Conservation (phyloP, 257 asterid species). For the Solanum chilense region DNA sequence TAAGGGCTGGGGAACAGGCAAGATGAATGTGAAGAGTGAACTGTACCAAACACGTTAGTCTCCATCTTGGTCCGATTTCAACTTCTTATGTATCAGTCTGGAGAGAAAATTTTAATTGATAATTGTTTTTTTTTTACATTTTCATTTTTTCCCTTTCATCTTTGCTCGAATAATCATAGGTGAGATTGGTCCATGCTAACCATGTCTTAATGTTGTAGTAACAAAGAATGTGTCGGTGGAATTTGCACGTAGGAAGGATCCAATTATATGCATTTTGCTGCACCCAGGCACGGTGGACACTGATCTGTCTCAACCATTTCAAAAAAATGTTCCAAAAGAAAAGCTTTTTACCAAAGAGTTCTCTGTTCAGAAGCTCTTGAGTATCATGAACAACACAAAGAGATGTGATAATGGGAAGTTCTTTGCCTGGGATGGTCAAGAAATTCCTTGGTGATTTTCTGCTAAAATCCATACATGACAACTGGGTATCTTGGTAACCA, state of each 20-base stretch:
- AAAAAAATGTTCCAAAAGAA: slow-evolving; percentile 58
- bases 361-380: slow-evolving; percentile 62
- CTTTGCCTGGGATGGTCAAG: slow-evolving; percentile 93
- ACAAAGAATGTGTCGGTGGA: slow-evolving; percentile 64
- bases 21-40: background rate
- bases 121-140: background rate
- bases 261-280: slow-evolving; percentile 66
- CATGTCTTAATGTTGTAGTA: slow-evolving; percentile 33
- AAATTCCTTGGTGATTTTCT: slow-evolving; percentile 66
- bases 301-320: slow-evolving; percentile 87
- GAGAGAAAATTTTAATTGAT: background rate
- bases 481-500: background rate
- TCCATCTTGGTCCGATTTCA: background rate
- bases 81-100: background rate
- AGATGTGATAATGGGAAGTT: slow-evolving; percentile 74
- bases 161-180: background rate
- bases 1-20: background rate
- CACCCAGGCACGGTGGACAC: slow-evolving; percentile 99
- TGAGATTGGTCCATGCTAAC: background rate
- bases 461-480: background rate
- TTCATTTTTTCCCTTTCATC: background rate
- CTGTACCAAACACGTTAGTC: background rate
- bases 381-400: slow-evolving; percentile 49
- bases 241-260: slow-evolving; percentile 66
- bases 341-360: slow-evolving; percentile 79